Evolutionary conservation across 768 basidiomycete genomes (phyloP), one percentile per base, ranked within the genome.

Genomic region (Suillus cothurnatus): DNA sequence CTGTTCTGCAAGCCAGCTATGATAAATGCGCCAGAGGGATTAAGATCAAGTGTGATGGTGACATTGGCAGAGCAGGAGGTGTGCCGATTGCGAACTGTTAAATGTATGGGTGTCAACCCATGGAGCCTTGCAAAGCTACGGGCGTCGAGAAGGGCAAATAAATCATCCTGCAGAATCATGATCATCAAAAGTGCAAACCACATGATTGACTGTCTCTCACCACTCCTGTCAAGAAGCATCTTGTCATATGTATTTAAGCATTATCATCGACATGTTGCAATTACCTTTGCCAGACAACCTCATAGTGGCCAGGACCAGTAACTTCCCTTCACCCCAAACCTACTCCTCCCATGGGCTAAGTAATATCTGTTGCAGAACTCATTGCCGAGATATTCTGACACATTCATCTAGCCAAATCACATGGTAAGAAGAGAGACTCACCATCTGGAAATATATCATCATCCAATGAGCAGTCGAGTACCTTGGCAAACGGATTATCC

Each of bases 1-100:
- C 87, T 86, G 58, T 80, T 85, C 57, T 92, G 81, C 41, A 91
- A 73, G 0, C 96, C 95, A 3, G 92, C 85, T 49, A 95, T 85
- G 19, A 95, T 86, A 75, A 97, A 97, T 21, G 84, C 81, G 49
- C 93, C 92, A 15, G 83, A 77, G 19, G 78, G 69, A 66, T 90
- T 88, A 1, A 87, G 82, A 62, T 97, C 94, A 34, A 95, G 81
- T 38, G 89, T 86, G 9, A 95, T 82, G 12, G 85, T 80, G 39
- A 96, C 76, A 68, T 88, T 88, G 0, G 91, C 90, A 2, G 93
- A 86, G 41, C 88, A 84, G 9, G 80, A 79, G 4, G 84, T 81
- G 66, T 89, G 83, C 63, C 85, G 77, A 74, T 93, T 93, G 71
- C 94, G 86, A 64, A 92, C 75, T 66, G 79, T 84, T 59, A 90